These are phyloP conservation scores for Acorus calamus DNA, from an alignment of 106 monocot species.

Conservation along the genomic window DNA sequence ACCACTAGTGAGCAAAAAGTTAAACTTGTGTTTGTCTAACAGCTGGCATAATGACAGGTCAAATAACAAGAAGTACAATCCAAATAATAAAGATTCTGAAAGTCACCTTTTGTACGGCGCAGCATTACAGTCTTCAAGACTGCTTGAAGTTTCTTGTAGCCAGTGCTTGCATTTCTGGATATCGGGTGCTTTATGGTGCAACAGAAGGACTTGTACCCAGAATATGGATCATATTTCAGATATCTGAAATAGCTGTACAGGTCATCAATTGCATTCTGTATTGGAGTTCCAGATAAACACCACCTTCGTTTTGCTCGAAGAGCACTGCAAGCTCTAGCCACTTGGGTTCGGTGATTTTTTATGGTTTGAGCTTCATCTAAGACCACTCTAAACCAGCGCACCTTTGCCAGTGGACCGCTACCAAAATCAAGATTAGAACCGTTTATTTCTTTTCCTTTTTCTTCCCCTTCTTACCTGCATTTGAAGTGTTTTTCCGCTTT, in stretches of 20 bases:
- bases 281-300: constrained; percentile 94
- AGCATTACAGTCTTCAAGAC: constrained; percentile 59
- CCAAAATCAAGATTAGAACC: constrained; percentile 30
- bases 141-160: constrained; percentile 85
- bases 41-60: too few species aligned
- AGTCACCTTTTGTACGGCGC: constrained; percentile 83
- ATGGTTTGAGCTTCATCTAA: constrained; percentile 96
- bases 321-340: constrained; percentile 81
- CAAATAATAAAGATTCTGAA: not conserved
- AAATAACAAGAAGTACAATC: too few species aligned
- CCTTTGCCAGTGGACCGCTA: constrained; percentile 77
- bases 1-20: too few species aligned
- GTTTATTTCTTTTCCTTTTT: constrained; percentile 35
- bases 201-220: constrained; percentile 56
- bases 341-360: constrained; percentile 86
- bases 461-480: constrained; percentile 28
- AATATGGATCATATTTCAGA: constrained; percentile 80
- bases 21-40: too few species aligned
- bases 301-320: constrained; percentile 89
- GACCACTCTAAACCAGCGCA: constrained; percentile 86
- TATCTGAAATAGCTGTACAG: constrained; percentile 88
- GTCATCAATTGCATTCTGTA: constrained; percentile 93
- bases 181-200: constrained; percentile 61
- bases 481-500: constrained; percentile 43
- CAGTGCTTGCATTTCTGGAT: constrained; percentile 43